These are phyloP conservation scores for Neonothopanus nambi DNA, from an alignment of 1,284 basidiomycete genomes.

Conservation along the genomic window DNA sequence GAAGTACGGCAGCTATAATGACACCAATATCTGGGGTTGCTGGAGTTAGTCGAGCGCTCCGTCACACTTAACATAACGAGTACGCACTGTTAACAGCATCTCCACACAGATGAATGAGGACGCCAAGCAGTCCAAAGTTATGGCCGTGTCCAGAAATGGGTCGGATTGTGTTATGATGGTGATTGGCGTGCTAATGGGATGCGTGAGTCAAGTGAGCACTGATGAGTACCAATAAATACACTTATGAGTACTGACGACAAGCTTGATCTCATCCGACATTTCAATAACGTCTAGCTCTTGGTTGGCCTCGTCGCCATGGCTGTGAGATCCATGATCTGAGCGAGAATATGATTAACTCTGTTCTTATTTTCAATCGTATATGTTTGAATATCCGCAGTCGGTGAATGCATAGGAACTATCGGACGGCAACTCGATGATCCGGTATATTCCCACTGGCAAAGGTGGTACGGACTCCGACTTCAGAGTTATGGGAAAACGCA, in stretches of 20 bases:
- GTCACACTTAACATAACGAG: neutral
- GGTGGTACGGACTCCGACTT: too few relatives aligned
- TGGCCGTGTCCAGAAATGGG: constrained; percentile 31
- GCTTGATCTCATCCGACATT: constrained; percentile 9
- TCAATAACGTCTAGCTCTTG: neutral
- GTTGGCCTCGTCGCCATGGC: neutral
- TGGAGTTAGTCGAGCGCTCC: neutral
- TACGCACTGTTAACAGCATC: constrained; percentile 48
- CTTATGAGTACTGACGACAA: neutral
- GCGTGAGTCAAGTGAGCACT: constrained; percentile 3
- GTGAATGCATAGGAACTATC: too few relatives aligned
- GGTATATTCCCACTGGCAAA: too few relatives aligned
- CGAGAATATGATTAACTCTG: neutral
- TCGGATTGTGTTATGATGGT: constrained; percentile 41
- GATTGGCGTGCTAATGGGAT: constrained; percentile 37
- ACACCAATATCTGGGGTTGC: constrained; percentile 42
- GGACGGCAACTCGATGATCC: too few relatives aligned
- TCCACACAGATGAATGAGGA: constrained; percentile 45
- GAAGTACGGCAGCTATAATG: constrained; percentile 43
- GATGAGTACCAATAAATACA: neutral
- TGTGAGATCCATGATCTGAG: constrained; percentile 7
- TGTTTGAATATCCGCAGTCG: too few relatives aligned
- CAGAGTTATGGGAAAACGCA: too few relatives aligned
- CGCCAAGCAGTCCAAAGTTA: constrained; percentile 43
- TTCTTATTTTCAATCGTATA: neutral